These are phyloP conservation scores for Pogostemon cablin DNA, from an alignment of 257 asterid genomes.

Conservation along the genomic window DNA sequence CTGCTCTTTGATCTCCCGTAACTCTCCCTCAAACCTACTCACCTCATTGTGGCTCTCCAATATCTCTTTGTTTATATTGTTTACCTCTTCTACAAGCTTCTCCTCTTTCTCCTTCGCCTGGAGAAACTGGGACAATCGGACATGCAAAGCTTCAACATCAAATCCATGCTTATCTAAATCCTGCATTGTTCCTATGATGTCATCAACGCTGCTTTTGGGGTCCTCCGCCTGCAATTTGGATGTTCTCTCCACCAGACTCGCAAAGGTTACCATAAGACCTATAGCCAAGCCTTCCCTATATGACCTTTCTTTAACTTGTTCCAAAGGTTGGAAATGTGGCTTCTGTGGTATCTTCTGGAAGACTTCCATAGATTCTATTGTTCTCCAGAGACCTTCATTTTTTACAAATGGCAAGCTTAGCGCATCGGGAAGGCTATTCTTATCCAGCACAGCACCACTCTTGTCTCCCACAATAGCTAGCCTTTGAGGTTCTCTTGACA, in stretches of 20 bases:
- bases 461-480: constrained; percentile 38
- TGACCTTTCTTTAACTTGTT: constrained; percentile 50
- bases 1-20: constrained; percentile 45
- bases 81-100: constrained; percentile 35
- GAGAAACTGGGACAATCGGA: constrained; percentile 41
- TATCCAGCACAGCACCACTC: constrained; percentile 20
- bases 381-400: constrained; percentile 61
- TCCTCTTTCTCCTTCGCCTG: constrained; percentile 44
- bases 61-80: constrained; percentile 39
- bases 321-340: constrained; percentile 80
- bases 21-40: constrained; percentile 44
- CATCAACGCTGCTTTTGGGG: constrained; percentile 48
- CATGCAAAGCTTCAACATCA: constrained; percentile 43
- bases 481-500: constrained; percentile 6
- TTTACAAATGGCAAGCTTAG: constrained; percentile 66
- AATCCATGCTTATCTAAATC: constrained; percentile 80
- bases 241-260: constrained; percentile 56
- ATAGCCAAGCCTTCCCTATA: constrained; percentile 79
- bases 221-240: constrained; percentile 48
- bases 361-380: constrained; percentile 69
- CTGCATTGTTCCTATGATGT: constrained; percentile 52
- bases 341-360: constrained; percentile 71
- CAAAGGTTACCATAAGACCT: constrained; percentile 72
- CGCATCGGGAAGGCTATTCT: background rate
- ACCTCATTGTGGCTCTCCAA: constrained; percentile 33